These are phyloP conservation scores for Nitzschia putrida DNA, from an alignment of 108 stramenopile species.

Conservation along the genomic window DNA sequence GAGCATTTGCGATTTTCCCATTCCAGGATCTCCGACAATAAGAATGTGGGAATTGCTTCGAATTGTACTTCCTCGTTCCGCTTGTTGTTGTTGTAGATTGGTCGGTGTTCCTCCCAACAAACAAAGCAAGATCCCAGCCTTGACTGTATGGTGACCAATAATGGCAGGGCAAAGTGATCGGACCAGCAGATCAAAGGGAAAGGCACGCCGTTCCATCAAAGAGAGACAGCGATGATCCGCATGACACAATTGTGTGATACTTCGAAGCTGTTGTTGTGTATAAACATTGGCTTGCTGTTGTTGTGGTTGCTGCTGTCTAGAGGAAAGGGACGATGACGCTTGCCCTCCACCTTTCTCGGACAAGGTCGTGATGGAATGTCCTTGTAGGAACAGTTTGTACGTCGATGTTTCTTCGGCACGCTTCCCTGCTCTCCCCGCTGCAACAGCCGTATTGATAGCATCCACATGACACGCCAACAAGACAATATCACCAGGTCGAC, in stretches of 20 bases:
- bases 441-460: constrained; percentile 85
- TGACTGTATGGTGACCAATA: constrained; percentile 96
- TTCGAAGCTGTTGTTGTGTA: constrained; percentile 68
- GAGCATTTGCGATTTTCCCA: constrained; percentile 97
- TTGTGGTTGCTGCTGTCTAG: constrained; percentile 22
- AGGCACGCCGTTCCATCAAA: constrained; percentile 73
- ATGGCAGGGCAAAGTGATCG: constrained; percentile 93
- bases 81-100: constrained; percentile 22
- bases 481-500: constrained; percentile 95
- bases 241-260: constrained; percentile 78
- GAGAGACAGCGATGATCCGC: constrained; percentile 84
- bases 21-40: constrained; percentile 78
- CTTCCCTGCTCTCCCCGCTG: constrained; percentile 80
- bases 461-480: constrained; percentile 85
- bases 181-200: constrained; percentile 92
- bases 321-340: constrained; percentile 3
- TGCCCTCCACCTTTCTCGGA: constrained; percentile 29
- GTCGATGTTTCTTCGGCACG: constrained; percentile 82
- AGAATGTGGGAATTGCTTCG: constrained; percentile 81
- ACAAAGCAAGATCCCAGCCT: constrained; percentile 94
- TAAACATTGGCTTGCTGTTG: constrained; percentile 45
- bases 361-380: constrained; percentile 80
- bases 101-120: constrained; percentile 93
- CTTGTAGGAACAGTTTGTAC: constrained; percentile 88
- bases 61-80: constrained; percentile 49